Conservation (phyloP, 371 early-diverging fungal species). For the Coemansia linderi region DNA sequence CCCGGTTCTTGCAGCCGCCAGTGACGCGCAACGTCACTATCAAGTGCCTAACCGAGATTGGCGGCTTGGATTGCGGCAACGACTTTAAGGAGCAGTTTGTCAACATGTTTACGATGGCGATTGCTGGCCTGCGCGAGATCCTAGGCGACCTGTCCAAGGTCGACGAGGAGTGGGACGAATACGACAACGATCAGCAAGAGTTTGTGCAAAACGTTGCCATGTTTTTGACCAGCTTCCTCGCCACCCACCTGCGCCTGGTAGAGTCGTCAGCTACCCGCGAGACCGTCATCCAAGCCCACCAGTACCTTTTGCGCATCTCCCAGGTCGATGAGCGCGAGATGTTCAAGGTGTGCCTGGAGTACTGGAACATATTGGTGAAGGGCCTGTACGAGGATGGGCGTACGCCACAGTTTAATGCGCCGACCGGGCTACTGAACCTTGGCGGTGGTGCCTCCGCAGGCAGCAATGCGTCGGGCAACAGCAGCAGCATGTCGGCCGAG, state of each 20-base stretch:
- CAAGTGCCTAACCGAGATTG: slow-evolving; percentile 95
- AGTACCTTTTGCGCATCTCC: slow-evolving; percentile 87
- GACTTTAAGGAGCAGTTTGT: slow-evolving; percentile 84
- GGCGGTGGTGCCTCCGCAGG: slow-evolving; percentile 46
- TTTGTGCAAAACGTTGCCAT: slow-evolving; percentile 84
- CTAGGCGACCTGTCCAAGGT: slow-evolving; percentile 63
- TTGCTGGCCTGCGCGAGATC: slow-evolving; percentile 59
- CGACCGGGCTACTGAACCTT: slow-evolving; percentile 58
- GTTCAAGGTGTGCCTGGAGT: slow-evolving; percentile 97
- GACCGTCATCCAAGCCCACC: slow-evolving; percentile 77
- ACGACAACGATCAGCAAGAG: slow-evolving; percentile 85
- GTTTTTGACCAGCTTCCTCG: slow-evolving; percentile 85
- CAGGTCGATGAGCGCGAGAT: slow-evolving; percentile 93
- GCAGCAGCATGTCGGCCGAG: slow-evolving; percentile 52
- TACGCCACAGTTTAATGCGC: slow-evolving; percentile 36
- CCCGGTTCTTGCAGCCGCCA: slow-evolving; percentile 80
- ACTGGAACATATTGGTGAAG: slow-evolving; percentile 87
- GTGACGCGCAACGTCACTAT: slow-evolving; percentile 90
- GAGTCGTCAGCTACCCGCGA: slow-evolving; percentile 69
- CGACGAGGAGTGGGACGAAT: slow-evolving; percentile 79
- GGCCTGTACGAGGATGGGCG: slow-evolving; percentile 51
- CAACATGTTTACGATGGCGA: slow-evolving; percentile 75
- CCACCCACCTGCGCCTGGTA: slow-evolving; percentile 75
- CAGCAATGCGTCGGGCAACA: slow-evolving; percentile 46
- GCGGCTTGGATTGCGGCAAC: slow-evolving; percentile 71